Conservation (phyloP, 805 yeast genomes). For the Starmera dryadoides region DNA sequence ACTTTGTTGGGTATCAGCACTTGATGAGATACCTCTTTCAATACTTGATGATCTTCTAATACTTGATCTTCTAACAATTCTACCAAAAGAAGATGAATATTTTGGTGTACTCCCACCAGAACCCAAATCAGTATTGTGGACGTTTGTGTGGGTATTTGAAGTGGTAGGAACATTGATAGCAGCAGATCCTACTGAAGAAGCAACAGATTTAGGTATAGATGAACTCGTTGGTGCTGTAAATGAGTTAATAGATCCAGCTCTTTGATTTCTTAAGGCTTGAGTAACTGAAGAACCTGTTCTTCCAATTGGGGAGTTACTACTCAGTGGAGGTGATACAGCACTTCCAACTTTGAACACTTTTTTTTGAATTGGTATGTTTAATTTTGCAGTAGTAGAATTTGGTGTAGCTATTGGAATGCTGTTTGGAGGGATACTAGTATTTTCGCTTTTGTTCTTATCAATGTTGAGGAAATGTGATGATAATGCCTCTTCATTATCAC, state of each 20-base stretch:
- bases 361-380: slow-evolving; percentile 10
- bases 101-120: slow-evolving; percentile 45
- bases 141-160: slow-evolving; percentile 2
- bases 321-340: slow-evolving; percentile 21
- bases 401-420: background rate
- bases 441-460: slow-evolving; percentile 24
- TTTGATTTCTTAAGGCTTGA: slow-evolving; percentile 31
- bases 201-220: slow-evolving; percentile 18
- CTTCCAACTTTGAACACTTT: slow-evolving; percentile 29
- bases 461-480: slow-evolving; percentile 48
- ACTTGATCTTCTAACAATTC: slow-evolving; percentile 48
- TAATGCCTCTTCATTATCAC: slow-evolving; percentile 57
- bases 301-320: slow-evolving; percentile 20
- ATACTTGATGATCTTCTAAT: slow-evolving; percentile 25
- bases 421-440: slow-evolving; percentile 5
- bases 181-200: slow-evolving; percentile 17
- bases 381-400: slow-evolving; percentile 1
- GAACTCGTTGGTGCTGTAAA: slow-evolving; percentile 20
- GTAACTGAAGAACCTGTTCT: slow-evolving; percentile 39
- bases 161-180: slow-evolving; percentile 4
- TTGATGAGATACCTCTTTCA: slow-evolving; percentile 19
- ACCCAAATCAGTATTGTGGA: slow-evolving; percentile 19
- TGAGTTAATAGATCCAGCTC: slow-evolving; percentile 24
- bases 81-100: slow-evolving; percentile 68
- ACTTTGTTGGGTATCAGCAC: slow-evolving; percentile 16